Conservation (phyloP, 2,329 filamentous ascomycete species). For the Xylariales sp. region DNA sequence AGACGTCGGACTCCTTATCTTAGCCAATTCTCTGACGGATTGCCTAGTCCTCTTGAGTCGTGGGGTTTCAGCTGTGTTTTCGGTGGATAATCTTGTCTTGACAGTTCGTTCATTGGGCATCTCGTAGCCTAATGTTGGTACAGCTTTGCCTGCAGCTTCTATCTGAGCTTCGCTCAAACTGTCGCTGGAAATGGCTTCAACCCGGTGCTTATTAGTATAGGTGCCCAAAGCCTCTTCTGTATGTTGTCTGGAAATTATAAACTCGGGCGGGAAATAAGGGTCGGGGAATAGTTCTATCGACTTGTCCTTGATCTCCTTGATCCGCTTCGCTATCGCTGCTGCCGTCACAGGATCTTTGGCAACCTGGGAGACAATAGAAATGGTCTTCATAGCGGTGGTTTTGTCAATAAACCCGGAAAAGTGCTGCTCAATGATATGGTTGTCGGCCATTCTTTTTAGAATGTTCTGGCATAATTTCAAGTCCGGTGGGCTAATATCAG, state of each 20-base stretch:
- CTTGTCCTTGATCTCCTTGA: slow-evolving; percentile 6
- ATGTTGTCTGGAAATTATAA: too few species aligned
- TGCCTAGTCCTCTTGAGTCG: background rate
- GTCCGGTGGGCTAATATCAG: slow-evolving; percentile 32
- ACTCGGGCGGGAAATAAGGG: slow-evolving; percentile 6
- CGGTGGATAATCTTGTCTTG: too few species aligned
- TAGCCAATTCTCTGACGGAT: background rate
- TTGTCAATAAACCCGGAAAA: slow-evolving; percentile 1
- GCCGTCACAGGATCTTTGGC: background rate
- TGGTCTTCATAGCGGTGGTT: background rate
- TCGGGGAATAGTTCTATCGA: slow-evolving; percentile 7
- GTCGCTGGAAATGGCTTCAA: too few species aligned
- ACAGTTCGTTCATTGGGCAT: background rate
- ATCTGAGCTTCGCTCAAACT: background rate
- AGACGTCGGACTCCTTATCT: background rate
- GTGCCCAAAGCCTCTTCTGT: too few species aligned
- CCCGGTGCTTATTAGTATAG: background rate
- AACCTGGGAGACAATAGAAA: slow-evolving; percentile 4
- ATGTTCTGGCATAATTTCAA: slow-evolving; percentile 17
- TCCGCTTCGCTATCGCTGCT: background rate
- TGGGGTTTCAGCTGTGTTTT: too few species aligned
- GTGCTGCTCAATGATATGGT: slow-evolving; percentile 3
- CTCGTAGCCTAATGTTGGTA: background rate
- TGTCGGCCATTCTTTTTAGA: slow-evolving; percentile 19
- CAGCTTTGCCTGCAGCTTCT: background rate